These are phyloP conservation scores for Rhodotorula taiwanensis DNA, from an alignment of 768 basidiomycete species.

Conservation along the genomic window DNA sequence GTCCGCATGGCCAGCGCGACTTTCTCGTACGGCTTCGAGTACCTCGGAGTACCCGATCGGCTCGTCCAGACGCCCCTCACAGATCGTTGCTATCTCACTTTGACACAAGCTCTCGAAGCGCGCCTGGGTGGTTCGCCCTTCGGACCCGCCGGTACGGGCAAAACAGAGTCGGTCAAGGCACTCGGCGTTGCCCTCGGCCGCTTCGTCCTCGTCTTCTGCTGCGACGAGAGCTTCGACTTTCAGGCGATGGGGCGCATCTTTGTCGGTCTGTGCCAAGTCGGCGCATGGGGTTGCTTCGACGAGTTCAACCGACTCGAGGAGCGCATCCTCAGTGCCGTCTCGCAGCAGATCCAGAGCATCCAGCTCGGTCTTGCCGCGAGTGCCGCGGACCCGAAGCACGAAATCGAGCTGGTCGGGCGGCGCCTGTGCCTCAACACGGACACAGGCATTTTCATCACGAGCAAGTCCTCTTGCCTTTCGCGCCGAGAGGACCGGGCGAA, in stretches of 20 bases:
- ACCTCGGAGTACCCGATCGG: slow-evolving; percentile 90
- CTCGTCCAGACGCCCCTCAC: slow-evolving; percentile 97
- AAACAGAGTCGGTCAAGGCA: slow-evolving; percentile 98
- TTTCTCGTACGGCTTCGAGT: slow-evolving; percentile 98
- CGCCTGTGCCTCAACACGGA: slow-evolving; percentile 85
- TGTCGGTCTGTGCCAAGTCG: slow-evolving; percentile 95
- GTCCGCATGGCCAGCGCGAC: slow-evolving; percentile 82
- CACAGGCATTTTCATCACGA: slow-evolving; percentile 99
- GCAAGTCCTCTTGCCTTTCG: slow-evolving; percentile 41
- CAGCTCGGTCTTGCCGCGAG: slow-evolving; percentile 79
- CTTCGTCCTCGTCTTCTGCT: slow-evolving; percentile 99
- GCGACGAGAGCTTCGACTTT: slow-evolving; percentile 99
- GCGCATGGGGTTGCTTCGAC: slow-evolving; percentile 86
- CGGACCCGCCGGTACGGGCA: slow-evolving; percentile 96
- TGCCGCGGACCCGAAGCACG: slow-evolving; percentile 72
- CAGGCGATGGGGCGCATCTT: slow-evolving; percentile 99
- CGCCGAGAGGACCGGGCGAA: too few relatives aligned
- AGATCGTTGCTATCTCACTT: slow-evolving; percentile 88
- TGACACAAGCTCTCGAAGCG: slow-evolving; percentile 89
- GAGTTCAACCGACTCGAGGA: slow-evolving; percentile 98
- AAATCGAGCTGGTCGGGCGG: slow-evolving; percentile 94
- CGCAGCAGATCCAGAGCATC: slow-evolving; percentile 97
- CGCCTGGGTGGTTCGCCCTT: slow-evolving; percentile 97
- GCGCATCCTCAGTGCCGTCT: slow-evolving; percentile 93
- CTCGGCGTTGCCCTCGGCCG: slow-evolving; percentile 94